Evolutionary conservation across 176 grass and related monocot genomes (phyloP).

Genomic region (Luzula sylvatica): DNA sequence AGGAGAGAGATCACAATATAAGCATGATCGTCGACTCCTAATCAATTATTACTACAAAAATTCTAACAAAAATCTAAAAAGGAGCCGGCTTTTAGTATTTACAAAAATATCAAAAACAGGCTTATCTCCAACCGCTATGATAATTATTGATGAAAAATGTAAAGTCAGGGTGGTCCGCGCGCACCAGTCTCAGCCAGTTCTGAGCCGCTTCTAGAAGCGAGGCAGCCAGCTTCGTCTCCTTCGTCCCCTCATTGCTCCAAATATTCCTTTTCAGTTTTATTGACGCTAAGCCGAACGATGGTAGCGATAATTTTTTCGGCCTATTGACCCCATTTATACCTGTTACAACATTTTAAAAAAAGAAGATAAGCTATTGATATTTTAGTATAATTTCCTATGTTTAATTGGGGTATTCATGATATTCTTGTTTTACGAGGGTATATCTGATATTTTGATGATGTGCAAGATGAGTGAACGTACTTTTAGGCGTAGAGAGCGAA

Average conservation of each 20-base stretch:
- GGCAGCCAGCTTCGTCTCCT: conserved; percentile 26
- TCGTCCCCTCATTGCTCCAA: conserved; percentile 41
- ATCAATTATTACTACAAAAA: background rate
- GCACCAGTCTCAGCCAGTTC: conserved; percentile 48
- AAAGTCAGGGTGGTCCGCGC: conserved; percentile 85
- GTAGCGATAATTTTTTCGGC: conserved; percentile 31
- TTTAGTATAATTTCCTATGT: too few species aligned
- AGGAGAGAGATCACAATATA: conserved; percentile 18
- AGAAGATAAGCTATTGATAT: background rate
- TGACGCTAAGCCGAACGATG: conserved; percentile 59
- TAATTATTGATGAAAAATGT: conserved; percentile 49
- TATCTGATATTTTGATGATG: background rate
- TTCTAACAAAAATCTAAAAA: conserved; percentile 15
- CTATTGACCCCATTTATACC: conserved; percentile 17
- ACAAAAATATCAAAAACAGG: conserved; percentile 21
- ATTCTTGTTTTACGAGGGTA: background rate
- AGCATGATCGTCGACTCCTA: conserved; percentile 1
- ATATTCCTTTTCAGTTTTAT: conserved; percentile 63
- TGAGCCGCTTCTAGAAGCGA: conserved; percentile 62
- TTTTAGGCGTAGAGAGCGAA: conserved; percentile 61
- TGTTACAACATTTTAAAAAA: conserved; percentile 15
- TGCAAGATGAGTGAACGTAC: conserved; percentile 8
- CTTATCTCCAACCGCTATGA: conserved; percentile 50
- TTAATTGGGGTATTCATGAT: background rate
- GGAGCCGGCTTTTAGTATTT: conserved; percentile 24